These are phyloP conservation scores for Hibiscus mutabilis DNA, from an alignment of 345 rosid species.

Conservation along the genomic window DNA sequence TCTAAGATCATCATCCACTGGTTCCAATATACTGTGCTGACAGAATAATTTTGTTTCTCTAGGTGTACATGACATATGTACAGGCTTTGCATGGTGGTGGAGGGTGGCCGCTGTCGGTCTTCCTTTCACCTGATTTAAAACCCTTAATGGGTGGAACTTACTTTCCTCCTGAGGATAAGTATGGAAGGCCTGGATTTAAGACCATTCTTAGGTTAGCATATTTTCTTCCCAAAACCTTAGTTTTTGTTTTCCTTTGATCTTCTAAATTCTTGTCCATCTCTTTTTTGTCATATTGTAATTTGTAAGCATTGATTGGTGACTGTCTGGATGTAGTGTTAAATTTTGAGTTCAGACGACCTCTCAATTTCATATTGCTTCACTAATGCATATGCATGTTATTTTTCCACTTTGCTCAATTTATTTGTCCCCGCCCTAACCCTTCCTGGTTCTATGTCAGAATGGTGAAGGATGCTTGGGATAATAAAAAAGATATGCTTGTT, in stretches of 20 bases:
- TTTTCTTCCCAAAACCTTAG: not conserved
- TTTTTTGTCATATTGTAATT: not conserved
- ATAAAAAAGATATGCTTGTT: slow-evolving; percentile 54
- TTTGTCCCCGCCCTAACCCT: not conserved
- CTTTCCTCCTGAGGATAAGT: slow-evolving; percentile 83
- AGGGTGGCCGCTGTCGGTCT: slow-evolving; percentile 90
- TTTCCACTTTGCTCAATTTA: slow-evolving; percentile 1
- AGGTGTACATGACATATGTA: slow-evolving; percentile 94
- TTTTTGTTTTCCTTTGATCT: not conserved
- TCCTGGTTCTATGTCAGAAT: slow-evolving; percentile 41
- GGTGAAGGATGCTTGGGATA: slow-evolving; percentile 81
- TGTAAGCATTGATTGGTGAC: not conserved
- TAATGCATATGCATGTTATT: not conserved
- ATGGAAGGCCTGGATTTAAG: slow-evolving; percentile 92
- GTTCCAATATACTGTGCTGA: not conserved
- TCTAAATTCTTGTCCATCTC: not conserved
- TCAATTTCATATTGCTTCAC: not conserved
- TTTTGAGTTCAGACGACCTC: not conserved
- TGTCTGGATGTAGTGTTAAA: not conserved
- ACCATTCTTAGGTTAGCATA: slow-evolving; percentile 55
- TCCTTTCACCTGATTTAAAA: slow-evolving; percentile 90
- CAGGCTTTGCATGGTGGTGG: slow-evolving; percentile 89
- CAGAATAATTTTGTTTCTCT: slow-evolving; percentile 9
- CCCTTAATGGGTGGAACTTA: slow-evolving; percentile 97
- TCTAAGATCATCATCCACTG: not conserved